Evolutionary conservation across 257 asterid species (phyloP), one percentile per base, ranked within the genome.

Genomic region (Forsythia viridissima): DNA sequence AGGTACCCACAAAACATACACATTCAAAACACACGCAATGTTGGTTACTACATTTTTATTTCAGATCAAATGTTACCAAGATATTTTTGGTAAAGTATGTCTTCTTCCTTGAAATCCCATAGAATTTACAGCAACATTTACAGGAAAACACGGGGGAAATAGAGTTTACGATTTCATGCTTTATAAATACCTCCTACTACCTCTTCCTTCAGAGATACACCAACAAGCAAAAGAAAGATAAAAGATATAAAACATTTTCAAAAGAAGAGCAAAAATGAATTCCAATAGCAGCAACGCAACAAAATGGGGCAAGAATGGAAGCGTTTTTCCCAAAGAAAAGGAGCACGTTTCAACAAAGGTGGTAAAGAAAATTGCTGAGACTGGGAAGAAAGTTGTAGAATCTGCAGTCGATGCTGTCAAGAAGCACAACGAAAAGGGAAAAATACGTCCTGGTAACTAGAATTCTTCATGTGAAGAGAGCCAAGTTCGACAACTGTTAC

Each of bases 321-420:
- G 84, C 39, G 20, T 82, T 41, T 0, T 70, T 16, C 86, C 86
- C 55, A 46, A 46, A 0, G 69, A 43, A 0, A 80, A 41, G 72
- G 74, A 75, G 30, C 61, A 52, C 11, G 83, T 85, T 36, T 77
- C 86, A 0, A 80, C 83, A 16, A 70, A 41, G 84, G 57, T 77
- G 80, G 76, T 18, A 18, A 78, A 82, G 78, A 80, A 72, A 36
- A 30, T 81, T 4, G 79, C 43, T 8, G 38, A 12, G 42, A 63
- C n/a, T 65, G 40, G 70, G 4, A 72, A 10, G 2, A 79, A 72
- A 16, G 79, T 70, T 15, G 71, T 67, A 4, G 40, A 73, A 42
- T 73, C 82, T 38, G 74, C 76, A 10, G 79, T 48, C 43, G 70
- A 66, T 8, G 83, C 77, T 20, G 69, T 55, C 44, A 72, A 73